These are phyloP conservation scores for Mycena polygramma DNA, from an alignment of 768 basidiomycete species.

Conservation along the genomic window DNA sequence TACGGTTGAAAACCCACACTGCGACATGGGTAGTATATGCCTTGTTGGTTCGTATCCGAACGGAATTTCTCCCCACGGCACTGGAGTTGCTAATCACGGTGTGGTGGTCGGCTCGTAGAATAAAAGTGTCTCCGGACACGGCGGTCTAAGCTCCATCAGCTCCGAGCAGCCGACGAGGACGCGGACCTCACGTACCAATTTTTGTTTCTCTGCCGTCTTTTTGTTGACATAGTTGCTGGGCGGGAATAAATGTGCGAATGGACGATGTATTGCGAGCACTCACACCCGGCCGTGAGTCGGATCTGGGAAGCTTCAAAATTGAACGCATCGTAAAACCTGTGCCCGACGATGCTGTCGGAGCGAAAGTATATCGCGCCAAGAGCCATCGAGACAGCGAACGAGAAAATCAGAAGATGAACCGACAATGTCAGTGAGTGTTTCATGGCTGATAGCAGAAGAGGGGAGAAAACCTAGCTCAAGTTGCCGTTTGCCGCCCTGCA, in stretches of 20 bases:
- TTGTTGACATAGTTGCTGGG: constrained; percentile 56
- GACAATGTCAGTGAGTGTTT: background rate
- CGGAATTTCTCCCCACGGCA: constrained; percentile 67
- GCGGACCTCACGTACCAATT: constrained; percentile 58
- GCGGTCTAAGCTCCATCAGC: no score
- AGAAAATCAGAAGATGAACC: constrained; percentile 4
- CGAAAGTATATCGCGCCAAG: constrained; percentile 57
- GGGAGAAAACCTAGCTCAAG: no score
- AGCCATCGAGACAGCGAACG: constrained; percentile 27
- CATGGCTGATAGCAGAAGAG: constrained; percentile 10
- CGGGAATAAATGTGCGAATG: background rate
- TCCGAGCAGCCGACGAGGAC: constrained; percentile 33
- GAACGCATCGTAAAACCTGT: constrained; percentile 64
- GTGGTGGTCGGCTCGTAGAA: constrained; percentile 65
- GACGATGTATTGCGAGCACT: constrained; percentile 36
- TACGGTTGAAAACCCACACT: constrained; percentile 55
- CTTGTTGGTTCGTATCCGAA: constrained; percentile 65
- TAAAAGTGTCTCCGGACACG: constrained; percentile 55
- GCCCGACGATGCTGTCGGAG: constrained; percentile 59
- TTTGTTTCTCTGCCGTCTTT: constrained; percentile 55
- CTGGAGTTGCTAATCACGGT: constrained; percentile 55
- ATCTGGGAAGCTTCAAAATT: constrained; percentile 61
- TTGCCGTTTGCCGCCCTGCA: no score
- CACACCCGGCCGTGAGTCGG: constrained; percentile 76
- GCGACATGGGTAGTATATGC: constrained; percentile 66